A percentile compares a stretch with the other conserved stretches of the same genome.
These are phyloP conservation scores for Saccharomycopsis fibuligera DNA, from an alignment of 805 yeast genomes.

Conservation along the genomic window DNA sequence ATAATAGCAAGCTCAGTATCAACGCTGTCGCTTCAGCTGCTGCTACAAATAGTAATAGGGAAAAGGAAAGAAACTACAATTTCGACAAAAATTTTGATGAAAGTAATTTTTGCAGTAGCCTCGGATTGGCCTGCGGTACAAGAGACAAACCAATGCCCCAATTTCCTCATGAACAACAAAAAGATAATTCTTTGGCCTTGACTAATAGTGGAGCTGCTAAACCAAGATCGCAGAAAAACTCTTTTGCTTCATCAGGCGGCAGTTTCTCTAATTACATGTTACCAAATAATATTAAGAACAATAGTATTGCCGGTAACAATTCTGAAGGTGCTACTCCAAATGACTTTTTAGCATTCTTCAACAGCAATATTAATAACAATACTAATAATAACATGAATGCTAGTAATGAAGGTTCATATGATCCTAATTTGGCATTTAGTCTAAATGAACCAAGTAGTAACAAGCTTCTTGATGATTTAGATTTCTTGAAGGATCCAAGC, in stretches of 20 bases:
- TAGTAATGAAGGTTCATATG: slow-evolving; percentile 42
- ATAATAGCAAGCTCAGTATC: neutral
- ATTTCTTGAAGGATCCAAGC: slow-evolving; percentile 16
- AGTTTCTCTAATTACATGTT: slow-evolving; percentile 3
- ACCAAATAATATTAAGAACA: neutral
- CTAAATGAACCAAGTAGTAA: slow-evolving; percentile 17
- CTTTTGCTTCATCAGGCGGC: slow-evolving; percentile 17
- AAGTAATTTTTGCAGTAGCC: slow-evolving; percentile 70
- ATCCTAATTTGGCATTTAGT: slow-evolving; percentile 46
- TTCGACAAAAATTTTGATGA: slow-evolving; percentile 52
- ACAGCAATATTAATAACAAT: slow-evolving; percentile 35
- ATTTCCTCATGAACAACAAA: slow-evolving; percentile 14
- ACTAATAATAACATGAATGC: too few species aligned
- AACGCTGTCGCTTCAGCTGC: slow-evolving; percentile 28
- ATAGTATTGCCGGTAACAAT: slow-evolving; percentile 8
- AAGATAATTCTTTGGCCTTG: neutral
- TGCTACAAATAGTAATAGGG: slow-evolving; percentile 1
- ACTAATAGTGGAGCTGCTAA: neutral
- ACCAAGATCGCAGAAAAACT: neutral
- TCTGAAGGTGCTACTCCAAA: slow-evolving; percentile 4
- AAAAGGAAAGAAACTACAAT: slow-evolving; percentile 28
- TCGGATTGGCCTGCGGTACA: slow-evolving; percentile 80
- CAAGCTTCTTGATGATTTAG: slow-evolving; percentile 16
- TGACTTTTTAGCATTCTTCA: neutral
- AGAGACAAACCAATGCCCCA: slow-evolving; percentile 61